Evolutionary conservation across 2,329 filamentous ascomycete species (phyloP), one percentile per base, ranked within the genome.

Genomic region (Paraphaeosphaeria minitans): DNA sequence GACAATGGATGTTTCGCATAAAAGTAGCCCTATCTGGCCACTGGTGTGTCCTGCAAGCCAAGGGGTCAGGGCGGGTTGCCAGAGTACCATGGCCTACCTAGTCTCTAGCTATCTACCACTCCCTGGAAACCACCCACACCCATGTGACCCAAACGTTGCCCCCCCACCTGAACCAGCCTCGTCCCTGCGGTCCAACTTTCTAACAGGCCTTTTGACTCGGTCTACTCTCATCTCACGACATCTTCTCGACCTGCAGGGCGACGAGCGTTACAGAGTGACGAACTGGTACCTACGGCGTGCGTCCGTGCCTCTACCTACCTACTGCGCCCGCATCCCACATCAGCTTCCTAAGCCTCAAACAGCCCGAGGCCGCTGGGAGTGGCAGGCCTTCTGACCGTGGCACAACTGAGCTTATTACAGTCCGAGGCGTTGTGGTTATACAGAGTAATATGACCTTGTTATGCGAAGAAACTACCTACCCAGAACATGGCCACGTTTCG

Each of bases 1-100:
- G 39, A 42, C 19, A 12, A n/a, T 31, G 43, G 27, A 46, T 55
- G 57, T 59, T 59, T 59, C 57, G 57, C 57, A 59, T 59, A 52
- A 53, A 41, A 52, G 52, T 43, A 42, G 53, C 31, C 48, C 27
- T 52, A 58, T 58, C 55, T 45, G n/a, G n/a, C n/a, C n/a, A n/a
- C n/a, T n/a, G n/a, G 27, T 2, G 29, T 12, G 7, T 8, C 37
- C 37, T 46, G 52, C 57, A 55, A 53, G 53, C 52, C 41, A 53
- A 41, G 51, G 24, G 51, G 50, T 33, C 39, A 21, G 21, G 14
- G 27, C 50, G 46, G 52, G 53, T 55, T 55, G 53, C 42, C 24
- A 14, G 42, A 19, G 37, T n/a, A 19, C 37, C 37, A n/a, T n/a
- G 37, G 16, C 16, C 37, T 39, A 39, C n/a, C n/a, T n/a, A n/a